These are phyloP conservation scores for Fragaria nilgerrensis DNA, from an alignment of 306 rosid species.

Conservation along the genomic window DNA sequence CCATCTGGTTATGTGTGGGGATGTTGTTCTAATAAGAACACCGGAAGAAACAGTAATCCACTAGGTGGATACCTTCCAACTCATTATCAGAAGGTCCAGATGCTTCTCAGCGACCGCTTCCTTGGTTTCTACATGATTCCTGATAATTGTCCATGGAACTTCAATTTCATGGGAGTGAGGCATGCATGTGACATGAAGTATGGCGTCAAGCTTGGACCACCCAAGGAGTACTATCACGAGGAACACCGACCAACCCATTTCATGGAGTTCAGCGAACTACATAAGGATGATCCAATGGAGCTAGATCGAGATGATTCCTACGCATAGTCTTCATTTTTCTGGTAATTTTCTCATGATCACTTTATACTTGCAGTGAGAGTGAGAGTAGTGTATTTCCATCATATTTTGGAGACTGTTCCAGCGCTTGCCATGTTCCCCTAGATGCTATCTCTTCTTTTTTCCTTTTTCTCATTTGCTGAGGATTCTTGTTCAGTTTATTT, in stretches of 20 bases:
- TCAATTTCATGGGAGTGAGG: slow-evolving; percentile 94
- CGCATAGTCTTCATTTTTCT: slow-evolving; percentile 21
- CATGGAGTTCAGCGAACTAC: slow-evolving; percentile 88
- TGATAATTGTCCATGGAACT: slow-evolving; percentile 95
- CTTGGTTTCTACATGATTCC: slow-evolving; percentile 95
- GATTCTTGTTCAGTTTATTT: neutral
- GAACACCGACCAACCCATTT: slow-evolving; percentile 95
- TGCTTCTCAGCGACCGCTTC: slow-evolving; percentile 96
- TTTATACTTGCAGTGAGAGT: neutral
- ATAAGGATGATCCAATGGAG: slow-evolving; percentile 76
- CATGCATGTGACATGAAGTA: slow-evolving; percentile 87
- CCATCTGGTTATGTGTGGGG: slow-evolving; percentile 99
- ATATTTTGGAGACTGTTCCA: neutral
- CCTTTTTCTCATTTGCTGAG: neutral
- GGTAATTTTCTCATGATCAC: neutral
- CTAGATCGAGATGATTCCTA: slow-evolving; percentile 84
- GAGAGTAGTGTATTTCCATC: neutral
- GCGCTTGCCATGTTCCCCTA: neutral
- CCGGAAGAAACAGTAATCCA: slow-evolving; percentile 74
- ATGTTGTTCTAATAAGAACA: slow-evolving; percentile 76
- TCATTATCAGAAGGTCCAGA: slow-evolving; percentile 95
- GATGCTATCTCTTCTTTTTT: neutral
- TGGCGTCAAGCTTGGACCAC: slow-evolving; percentile 84
- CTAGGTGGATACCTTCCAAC: slow-evolving; percentile 88
- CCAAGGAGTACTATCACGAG: slow-evolving; percentile 83